Base-by-base conservation (phyloP, 1,284 basidiomycete species). In the Phlebopus sp. region DNA sequence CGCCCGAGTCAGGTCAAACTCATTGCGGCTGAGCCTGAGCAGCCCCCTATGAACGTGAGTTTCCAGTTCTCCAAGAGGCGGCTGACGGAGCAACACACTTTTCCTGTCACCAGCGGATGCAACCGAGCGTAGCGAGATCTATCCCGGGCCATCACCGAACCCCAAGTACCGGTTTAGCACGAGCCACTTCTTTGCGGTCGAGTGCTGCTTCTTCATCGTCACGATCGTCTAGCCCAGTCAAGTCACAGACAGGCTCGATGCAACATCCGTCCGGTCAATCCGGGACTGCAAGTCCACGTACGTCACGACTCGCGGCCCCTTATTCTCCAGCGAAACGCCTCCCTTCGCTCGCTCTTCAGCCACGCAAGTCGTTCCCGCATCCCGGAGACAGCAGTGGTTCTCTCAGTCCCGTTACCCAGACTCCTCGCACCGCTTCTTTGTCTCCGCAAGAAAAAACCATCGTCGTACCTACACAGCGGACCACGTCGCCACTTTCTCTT, bases 1-100 rank as follows among this genome's bases (percentile, higher is more conserved):
- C 77, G 93, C 18, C 84, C 90, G 0, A 89, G 86, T 62, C 92
- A 95, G 67, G 90, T 98, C 51, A 90, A 83, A 60, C 62, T 84
- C 17, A 67, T 77, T 53, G 71, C 72, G 15, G 64, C 70, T n/a
- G 66, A 72, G 43, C 59, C 62, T 42, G 79, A 81, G 51, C 68
- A 42, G 60, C 72, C 14, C 55, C 62, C 38, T 47, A 60, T 41
- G 32, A 54, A 36, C 42, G 63, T 66, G 49, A 58, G 63, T 59
- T 36, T 15, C 23, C 7, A 5, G 23, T 7, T 6, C 46, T 40
- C 29, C 30, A 14, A 14, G 13, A 41, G 21, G 7, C n/a, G 34
- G 36, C 30, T 29, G 41, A 30, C 34, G 14, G 30, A 46, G n/a
- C 27, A n/a, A 36, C 37, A 19, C 25, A 34, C 23, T 34, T 15